Conservation (phyloP, 768 basidiomycete genomes). For the Mycena leptocephala region DNA sequence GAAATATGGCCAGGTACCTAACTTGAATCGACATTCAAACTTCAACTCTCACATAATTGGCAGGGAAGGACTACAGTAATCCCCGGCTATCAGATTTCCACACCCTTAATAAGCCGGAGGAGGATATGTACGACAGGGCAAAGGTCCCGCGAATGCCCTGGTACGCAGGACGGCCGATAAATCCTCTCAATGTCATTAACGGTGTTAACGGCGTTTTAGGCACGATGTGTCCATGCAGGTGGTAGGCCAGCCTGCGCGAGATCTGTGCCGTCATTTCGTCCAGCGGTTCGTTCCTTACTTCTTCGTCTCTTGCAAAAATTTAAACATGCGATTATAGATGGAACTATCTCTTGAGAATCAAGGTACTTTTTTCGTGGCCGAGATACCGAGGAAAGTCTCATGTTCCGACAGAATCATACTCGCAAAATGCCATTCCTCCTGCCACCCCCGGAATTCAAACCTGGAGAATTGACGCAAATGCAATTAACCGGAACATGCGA, state of each 20-base stretch:
- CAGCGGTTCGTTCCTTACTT: conserved; percentile 74
- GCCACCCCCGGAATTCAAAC: conserved; percentile 93
- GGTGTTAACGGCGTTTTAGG: conserved; percentile 60
- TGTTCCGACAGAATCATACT: conserved; percentile 84
- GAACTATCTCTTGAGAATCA: conserved; percentile 95
- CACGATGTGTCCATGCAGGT: conserved; percentile 98
- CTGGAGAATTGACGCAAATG: conserved; percentile 82
- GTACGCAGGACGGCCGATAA: conserved; percentile 59
- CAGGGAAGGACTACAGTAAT: conserved; percentile 97
- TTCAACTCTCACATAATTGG: conserved; percentile 2
- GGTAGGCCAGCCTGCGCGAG: conserved; percentile 96
- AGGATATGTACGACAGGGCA: conserved; percentile 95
- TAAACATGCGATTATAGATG: conserved; percentile 68
- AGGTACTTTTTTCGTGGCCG: conserved; percentile 65
- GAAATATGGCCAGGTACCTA: conserved; percentile 92
- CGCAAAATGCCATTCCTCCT: conserved; percentile 93
- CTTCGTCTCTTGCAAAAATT: background rate
- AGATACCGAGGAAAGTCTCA: conserved; percentile 1
- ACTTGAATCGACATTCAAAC: background rate
- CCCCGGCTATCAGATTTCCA: conserved; percentile 91
- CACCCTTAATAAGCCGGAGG: conserved; percentile 88
- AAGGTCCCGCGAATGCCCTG: conserved; percentile 97
- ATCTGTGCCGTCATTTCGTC: conserved; percentile 94
- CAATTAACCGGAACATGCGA: conserved; percentile 97
- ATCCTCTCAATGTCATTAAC: background rate